Evolutionary conservation across 2,329 filamentous ascomycete species (phyloP).

Genomic region (Colletotrichum musicola): DNA sequence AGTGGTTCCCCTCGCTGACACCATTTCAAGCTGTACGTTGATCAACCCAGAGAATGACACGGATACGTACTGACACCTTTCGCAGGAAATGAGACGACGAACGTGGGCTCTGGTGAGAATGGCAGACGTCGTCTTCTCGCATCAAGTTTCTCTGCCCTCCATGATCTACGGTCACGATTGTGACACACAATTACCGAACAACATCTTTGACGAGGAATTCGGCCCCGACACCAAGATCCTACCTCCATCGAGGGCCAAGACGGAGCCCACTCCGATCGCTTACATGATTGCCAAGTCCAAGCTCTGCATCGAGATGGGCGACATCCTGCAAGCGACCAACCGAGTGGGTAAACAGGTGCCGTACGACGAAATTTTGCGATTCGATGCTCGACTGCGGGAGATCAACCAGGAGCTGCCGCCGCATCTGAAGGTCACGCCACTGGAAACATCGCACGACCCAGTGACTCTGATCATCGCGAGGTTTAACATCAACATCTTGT

Average conservation of each 20-base stretch:
- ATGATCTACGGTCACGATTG: constrained; percentile 83
- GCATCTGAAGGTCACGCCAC: constrained; percentile 79
- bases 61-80: constrained; percentile 7
- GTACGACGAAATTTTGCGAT: constrained; percentile 74
- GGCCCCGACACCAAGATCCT: constrained; percentile 75
- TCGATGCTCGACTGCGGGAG: constrained; percentile 72
- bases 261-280: constrained; percentile 80
- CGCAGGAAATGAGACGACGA: constrained; percentile 76
- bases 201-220: constrained; percentile 86
- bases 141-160: constrained; percentile 74
- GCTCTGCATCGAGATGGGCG: constrained; percentile 76
- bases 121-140: constrained; percentile 82
- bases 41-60: neutral
- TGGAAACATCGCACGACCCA: constrained; percentile 83
- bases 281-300: constrained; percentile 83
- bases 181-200: constrained; percentile 80
- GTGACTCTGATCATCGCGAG: constrained; percentile 88
- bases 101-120: constrained; percentile 80
- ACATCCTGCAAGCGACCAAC: constrained; percentile 76
- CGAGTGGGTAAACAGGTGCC: constrained; percentile 66
- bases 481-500: constrained; percentile 86
- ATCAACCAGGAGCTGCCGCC: constrained; percentile 79
- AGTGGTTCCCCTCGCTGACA: constrained; percentile 77
- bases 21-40: constrained; percentile 76
- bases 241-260: constrained; percentile 74